Conservation (phyloP, 2,329 filamentous ascomycete species). For the Phoma sp. region DNA sequence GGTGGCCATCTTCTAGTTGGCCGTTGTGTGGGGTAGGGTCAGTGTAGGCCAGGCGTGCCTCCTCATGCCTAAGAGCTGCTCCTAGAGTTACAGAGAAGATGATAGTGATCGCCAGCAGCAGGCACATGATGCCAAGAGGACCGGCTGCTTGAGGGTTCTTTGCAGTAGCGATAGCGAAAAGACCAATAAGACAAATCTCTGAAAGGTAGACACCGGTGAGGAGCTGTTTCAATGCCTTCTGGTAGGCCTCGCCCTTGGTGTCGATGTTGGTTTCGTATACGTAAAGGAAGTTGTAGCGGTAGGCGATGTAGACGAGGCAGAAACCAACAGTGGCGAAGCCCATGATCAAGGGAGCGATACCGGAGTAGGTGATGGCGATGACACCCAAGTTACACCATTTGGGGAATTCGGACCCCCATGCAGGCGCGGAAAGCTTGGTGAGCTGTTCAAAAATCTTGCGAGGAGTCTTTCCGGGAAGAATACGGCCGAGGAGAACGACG, state of each 20-base stretch:
- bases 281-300: constrained; percentile 58
- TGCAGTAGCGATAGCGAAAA: constrained; percentile 52
- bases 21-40: constrained; percentile 28
- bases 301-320: constrained; percentile 54
- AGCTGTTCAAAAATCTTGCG: constrained; percentile 55
- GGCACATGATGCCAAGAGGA: constrained; percentile 52
- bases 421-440: constrained; percentile 51
- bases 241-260: constrained; percentile 55
- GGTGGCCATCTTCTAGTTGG: constrained; percentile 32
- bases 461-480: constrained; percentile 54
- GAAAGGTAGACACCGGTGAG: constrained; percentile 57
- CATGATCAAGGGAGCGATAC: constrained; percentile 57
- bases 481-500: constrained; percentile 80
- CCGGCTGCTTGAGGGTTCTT: constrained; percentile 44
- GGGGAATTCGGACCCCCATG: constrained; percentile 55
- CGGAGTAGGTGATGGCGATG: constrained; percentile 55
- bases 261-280: constrained; percentile 56
- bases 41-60: constrained; percentile 40
- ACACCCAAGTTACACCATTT: constrained; percentile 55
- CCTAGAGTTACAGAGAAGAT: constrained; percentile 50
- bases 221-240: constrained; percentile 55
- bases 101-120: constrained; percentile 50
- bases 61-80: constrained; percentile 38
- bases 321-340: constrained; percentile 55
- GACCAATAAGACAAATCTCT: constrained; percentile 56